Evolutionary conservation across 169 alveolate species (phyloP), one percentile per base, ranked within the genome.

Genomic region (Cryptosporidium muris): DNA sequence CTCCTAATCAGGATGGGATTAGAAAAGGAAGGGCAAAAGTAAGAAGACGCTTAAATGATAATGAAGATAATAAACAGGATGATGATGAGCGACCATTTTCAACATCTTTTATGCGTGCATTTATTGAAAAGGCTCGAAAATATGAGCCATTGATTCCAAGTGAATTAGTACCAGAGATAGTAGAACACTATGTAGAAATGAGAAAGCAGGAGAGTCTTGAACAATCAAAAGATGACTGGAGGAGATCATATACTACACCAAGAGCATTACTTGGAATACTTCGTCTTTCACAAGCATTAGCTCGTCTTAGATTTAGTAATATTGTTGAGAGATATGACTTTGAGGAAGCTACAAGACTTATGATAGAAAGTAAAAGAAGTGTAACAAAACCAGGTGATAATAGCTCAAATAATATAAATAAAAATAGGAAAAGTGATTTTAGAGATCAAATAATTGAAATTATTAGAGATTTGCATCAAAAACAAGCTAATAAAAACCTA

Each of bases 241-340:
- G 97, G 54, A 91, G 94, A 74, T 95, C 94, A 67, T 97, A 97
- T 91, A 95, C 97, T 9, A 97, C 99, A 4, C 99, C 99, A 14
- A 94, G 99, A 91, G 94, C 98, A n/a, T 91, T 97, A 12, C 90
- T 97, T 62, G 98, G 98, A 43, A 94, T 96, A 40, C 92, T 97
- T 49, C 93, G 99, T 60, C 89, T 97, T n/a, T 92, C 98, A 12
- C 96, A 95, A 80, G 96, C 96, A 38, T 80, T 95, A 81, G 98
- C 99, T n/a, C 94, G 97, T 81, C 66, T 97, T 64, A 93, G 97
- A 80, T 94, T 94, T 89, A 93, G 97, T 64, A 95, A 95, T 66
- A 90, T 64, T 14, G 98, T 97, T 1, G 93, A 90, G 51, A 88
- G 95, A 90, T 89, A 92, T 34, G 99, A 97, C 92, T 95, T 97